Evolutionary conservation across 139 green algal species (phyloP), one percentile per base, ranked within the genome.

Genomic region (Chlorella sp.): DNA sequence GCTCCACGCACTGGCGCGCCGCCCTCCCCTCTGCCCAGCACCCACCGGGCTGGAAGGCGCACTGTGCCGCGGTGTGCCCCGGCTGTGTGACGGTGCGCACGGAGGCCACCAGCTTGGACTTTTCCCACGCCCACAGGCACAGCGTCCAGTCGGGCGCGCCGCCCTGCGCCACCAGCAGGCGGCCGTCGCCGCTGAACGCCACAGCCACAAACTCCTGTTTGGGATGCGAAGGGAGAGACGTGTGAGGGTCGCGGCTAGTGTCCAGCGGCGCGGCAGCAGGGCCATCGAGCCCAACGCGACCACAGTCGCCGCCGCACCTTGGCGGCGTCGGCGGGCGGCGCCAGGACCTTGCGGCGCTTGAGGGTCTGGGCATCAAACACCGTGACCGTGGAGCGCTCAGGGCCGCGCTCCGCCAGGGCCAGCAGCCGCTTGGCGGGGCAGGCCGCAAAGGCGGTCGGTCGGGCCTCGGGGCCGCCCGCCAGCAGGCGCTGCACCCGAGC

Each of bases 91-190:
- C 84, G 25, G 86, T 89, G 38, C 84, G 89, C 39, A 93, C 87
- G 47, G 68, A 88, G 30, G 81, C 82, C 18, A 83, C 87, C 32
- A 98, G 81, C 80, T 98, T 98, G 84, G 84, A 88, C 87, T 97
- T 97, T 82, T 98, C 96, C 95, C 95, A 98, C 1, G 91, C 82
- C 95, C 95, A 98, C 39, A 98, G 81, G 64, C 95, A 88, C 44
- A 98, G 85, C 83, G 94, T 96, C 92, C 94, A 98, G n/a, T 98
- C 95, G 25, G 95, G 95, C 0, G 87, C 92, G 25, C 94, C 96
- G 30, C 92, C 93, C 81, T 98, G 96, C 4, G 92, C 93, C 28
- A 94, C 90, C 75, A 98, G 86, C 78, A 94, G 89, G 84, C 95
- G 95, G 16, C 92, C 93, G 80, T 98, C 96, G 44, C 91, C 88